phyloP scores from a whole-genome alignment of 495 filamentous ascomycete genomes.

The Penicillium dipodomyicola region DNA sequence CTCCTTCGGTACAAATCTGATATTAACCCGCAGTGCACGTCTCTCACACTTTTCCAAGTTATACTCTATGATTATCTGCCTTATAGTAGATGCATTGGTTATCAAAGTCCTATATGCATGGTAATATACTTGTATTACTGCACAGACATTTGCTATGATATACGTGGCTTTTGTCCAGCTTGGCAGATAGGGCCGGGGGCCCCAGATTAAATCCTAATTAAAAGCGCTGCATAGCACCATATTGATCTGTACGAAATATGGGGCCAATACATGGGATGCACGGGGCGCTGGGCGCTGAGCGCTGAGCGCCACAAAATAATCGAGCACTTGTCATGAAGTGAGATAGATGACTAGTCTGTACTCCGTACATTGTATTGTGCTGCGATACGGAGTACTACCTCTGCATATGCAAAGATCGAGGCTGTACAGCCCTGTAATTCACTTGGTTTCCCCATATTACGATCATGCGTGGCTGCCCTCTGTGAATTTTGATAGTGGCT shows the following conservation, averaged over 20 bases:
- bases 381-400: not conserved
- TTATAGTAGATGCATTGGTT: too few species aligned
- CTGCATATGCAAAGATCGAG: not conserved
- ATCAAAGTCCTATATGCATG: too few species aligned
- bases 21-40: not conserved
- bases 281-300: not conserved
- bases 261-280: not conserved
- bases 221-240: not conserved
- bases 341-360: conserved; percentile 1
- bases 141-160: too few species aligned
- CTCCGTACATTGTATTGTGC: not conserved
- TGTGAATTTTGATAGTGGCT: not conserved
- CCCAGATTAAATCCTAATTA: not conserved
- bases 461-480: not conserved
- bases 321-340: not conserved
- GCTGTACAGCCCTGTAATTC: not conserved
- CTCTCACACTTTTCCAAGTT: not conserved
- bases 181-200: too few species aligned
- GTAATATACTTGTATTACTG: too few species aligned
- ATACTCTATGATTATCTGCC: not conserved
- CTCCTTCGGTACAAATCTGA: not conserved
- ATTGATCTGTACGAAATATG: not conserved
- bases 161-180: too few species aligned
- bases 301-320: not conserved
- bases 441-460: not conserved